Conservation (phyloP, 441 rosid species). For the Lepidium campestre region DNA sequence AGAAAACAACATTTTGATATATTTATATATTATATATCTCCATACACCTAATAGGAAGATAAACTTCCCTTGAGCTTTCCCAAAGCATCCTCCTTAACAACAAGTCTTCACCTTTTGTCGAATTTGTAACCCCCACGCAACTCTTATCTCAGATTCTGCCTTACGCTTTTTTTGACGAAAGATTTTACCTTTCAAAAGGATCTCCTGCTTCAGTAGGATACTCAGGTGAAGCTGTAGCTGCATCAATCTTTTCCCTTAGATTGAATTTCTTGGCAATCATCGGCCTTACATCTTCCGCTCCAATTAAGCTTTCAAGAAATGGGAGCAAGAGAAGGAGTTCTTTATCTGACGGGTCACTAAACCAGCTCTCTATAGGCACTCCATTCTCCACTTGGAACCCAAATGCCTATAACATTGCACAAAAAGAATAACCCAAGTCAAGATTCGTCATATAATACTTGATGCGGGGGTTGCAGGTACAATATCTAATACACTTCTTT, state of each 20-base stretch:
- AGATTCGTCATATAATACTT: background rate
- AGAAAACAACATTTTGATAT: conserved; percentile 24
- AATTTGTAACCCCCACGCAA: background rate
- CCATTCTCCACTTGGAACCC: conserved; percentile 99
- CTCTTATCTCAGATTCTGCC: conserved; percentile 2
- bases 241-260: conserved; percentile 66
- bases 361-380: conserved; percentile 97
- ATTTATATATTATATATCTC: background rate
- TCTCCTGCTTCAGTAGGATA: conserved; percentile 47
- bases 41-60: background rate
- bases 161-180: background rate
- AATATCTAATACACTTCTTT: background rate
- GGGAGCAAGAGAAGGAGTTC: conserved; percentile 79
- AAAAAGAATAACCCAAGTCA: background rate
- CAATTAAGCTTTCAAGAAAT: conserved; percentile 83
- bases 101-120: background rate
- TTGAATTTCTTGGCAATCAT: conserved; percentile 70
- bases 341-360: conserved; percentile 71
- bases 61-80: conserved; percentile 1
- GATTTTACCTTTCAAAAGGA: conserved; percentile 51
- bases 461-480: background rate
- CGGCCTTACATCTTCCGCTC: conserved; percentile 88
- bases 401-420: conserved; percentile 54
- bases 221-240: conserved; percentile 40
- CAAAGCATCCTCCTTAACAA: conserved; percentile 2